Conservation (phyloP, 176 grass and related monocot genomes). For the Pontederia crassipes region DNA sequence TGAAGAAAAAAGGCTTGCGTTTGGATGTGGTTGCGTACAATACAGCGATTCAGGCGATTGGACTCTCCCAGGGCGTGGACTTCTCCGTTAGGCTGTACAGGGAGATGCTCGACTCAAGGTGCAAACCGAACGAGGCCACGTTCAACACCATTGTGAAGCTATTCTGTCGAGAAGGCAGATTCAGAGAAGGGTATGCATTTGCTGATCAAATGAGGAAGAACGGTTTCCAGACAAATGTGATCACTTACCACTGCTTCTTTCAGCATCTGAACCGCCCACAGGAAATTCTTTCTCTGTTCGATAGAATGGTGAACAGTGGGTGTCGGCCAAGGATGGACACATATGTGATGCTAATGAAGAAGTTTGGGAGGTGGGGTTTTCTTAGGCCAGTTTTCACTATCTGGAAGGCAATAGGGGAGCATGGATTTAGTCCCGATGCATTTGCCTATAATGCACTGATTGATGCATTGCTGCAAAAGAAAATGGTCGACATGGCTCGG, state of each 20-base stretch:
- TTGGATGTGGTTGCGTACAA: slow-evolving; percentile 62
- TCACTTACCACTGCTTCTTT: slow-evolving; percentile 93
- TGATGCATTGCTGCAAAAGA: slow-evolving; percentile 68
- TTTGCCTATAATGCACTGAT: slow-evolving; percentile 80
- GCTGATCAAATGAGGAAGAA: slow-evolving; percentile 55
- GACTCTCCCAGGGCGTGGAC: slow-evolving; percentile 52
- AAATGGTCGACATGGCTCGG: slow-evolving; percentile 77
- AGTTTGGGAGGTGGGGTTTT: slow-evolving; percentile 89
- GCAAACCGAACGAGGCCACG: slow-evolving; percentile 52
- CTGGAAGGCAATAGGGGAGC: slow-evolving; percentile 68
- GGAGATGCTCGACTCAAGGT: slow-evolving; percentile 58
- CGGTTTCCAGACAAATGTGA: slow-evolving; percentile 46
- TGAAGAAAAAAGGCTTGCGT: slow-evolving; percentile 35
- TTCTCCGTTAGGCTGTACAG: slow-evolving; percentile 47
- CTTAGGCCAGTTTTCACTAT: slow-evolving; percentile 58
- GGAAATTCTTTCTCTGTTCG: slow-evolving; percentile 74
- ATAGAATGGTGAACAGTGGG: slow-evolving; percentile 59
- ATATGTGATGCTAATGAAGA: slow-evolving; percentile 91
- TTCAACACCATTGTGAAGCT: slow-evolving; percentile 66
- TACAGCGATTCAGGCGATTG: slow-evolving; percentile 67
- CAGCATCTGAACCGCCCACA: slow-evolving; percentile 60
- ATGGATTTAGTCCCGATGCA: slow-evolving; percentile 64
- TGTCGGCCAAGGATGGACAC: slow-evolving; percentile 80
- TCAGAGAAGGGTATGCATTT: slow-evolving; percentile 73
- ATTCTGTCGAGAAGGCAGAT: slow-evolving; percentile 67